Evolutionary conservation across 257 asterid genomes (phyloP), one percentile per base, ranked within the genome.

Genomic region (Penstemon newberryi): DNA sequence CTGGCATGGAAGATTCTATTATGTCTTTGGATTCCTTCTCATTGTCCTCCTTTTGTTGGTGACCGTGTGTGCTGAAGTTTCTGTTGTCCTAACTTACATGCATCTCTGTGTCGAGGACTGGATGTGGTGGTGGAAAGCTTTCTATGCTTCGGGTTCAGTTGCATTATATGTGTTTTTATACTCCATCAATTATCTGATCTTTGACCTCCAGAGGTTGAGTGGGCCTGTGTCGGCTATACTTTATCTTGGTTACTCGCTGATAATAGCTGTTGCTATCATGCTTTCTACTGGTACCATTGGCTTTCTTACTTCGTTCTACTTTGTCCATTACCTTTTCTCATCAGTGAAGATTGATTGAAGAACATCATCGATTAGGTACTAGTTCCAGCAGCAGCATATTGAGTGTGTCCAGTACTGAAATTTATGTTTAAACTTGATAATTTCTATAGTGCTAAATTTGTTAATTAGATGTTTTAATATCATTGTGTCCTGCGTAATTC

Each of bases 81-180:
- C 96, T 0, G 87, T 90, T 46, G 95, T 91, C 62, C 80, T 91
- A 56, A 90, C 97, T 4, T 90, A 88, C 82, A 88, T 88, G 96
- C 96, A 91, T 75, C 89, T 91, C 9, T 88, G 95, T 37, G 95
- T 86, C 4, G 97, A 91, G 86, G 97, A 91, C 38, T 91, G 96
- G 96, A 84, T 78, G 94, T 91, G 97, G 97, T 91, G 97, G 97
- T 91, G 97, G 97, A 91, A 91, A 77, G 85, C 96, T 4, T 88
- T 86, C 80, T 88, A 74, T 9, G 95, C 96, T 56, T 86, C 96
- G 0, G 92, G 96, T 38, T 91, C 96, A 8, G 97, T 91, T 18
- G 89, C 96, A 1, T 75, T 91, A 0, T 91, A 88, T 12, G 92
- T 91, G 41, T 91, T 86, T 84, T 50, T 88, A 56, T 91, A 88